Evolutionary conservation across 1,284 basidiomycete species (phyloP), one percentile per base, ranked within the genome.

Genomic region (Ceratorhiza oryzae-sativae): DNA sequence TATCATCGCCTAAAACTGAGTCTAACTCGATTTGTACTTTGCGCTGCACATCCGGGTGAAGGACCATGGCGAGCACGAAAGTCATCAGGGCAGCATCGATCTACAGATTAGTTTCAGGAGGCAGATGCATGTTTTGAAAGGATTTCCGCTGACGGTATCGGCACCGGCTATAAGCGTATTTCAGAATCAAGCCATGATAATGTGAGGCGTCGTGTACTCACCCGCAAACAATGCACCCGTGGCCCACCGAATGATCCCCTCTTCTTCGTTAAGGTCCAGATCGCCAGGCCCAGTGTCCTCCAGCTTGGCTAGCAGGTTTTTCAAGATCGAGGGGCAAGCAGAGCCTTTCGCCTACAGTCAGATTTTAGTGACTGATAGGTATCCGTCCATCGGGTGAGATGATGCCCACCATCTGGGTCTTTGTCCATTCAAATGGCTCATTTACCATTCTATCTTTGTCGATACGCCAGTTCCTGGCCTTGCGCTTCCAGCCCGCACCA

Each of bases 11-110:
- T 1, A 80, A 75, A 5, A 79, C 74, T 0, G 60, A 27, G 58
- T 81, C 79, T 9, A 81, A 67, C 71, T 82, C 80, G 2, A 71
- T 73, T 51, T 81, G 81, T 10, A 77, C 77, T 39, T 74, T 75
- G 1, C 46, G 36, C 55, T 77, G 77, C 12, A 76, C 72, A 10
- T 77, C 75, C 3, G 78, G 78, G 56, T 76, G 75, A n/a, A 76
- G 70, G 2, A 74, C 65, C 76, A 78, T 79, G 4, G 77, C 76
- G 4, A 78, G 75, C 59, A 76, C 72, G 71, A 77, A 77, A 0
- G 74, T 73, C 8, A 60, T 53, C 8, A 77, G n/a, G 1, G 75
- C 67, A 13, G 77, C 73, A 5, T 75, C 73, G 8, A 76, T 74
- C 78, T 77, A 18, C 3, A 23, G 15, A n/a, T 20, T 20, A 20